A percentile compares a stretch with the other conserved stretches of the same genome.
Conservation (phyloP, 345 rosid genomes). For the Euphorbia tirucalli region DNA sequence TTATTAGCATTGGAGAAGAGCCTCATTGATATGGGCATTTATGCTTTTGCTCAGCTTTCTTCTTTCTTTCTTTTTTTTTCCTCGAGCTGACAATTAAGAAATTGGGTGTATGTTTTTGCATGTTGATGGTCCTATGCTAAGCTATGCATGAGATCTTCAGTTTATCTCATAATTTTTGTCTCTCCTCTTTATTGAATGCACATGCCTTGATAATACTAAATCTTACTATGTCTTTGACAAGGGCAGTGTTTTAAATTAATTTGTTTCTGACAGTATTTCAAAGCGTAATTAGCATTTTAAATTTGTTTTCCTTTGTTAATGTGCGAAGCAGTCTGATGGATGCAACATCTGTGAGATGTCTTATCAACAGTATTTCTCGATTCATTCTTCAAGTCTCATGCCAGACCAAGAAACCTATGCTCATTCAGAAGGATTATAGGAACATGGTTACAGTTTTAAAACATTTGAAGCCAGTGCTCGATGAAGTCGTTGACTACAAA, state of each 20-base stretch:
- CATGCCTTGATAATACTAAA: background rate
- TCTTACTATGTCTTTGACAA: constrained; percentile 6
- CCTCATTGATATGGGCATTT: constrained; percentile 1
- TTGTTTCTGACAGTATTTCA: background rate
- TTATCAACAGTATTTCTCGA: constrained; percentile 80
- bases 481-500: constrained; percentile 62
- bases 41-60: background rate
- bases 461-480: constrained; percentile 75
- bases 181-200: background rate
- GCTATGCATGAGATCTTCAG: background rate
- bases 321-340: constrained; percentile 57
- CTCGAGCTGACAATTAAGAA: background rate
- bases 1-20: constrained; percentile 8
- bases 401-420: constrained; percentile 51
- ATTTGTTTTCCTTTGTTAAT: background rate
- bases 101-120: background rate
- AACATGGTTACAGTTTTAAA: constrained; percentile 54
- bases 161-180: background rate
- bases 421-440: constrained; percentile 56
- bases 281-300: background rate
- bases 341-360: constrained; percentile 51
- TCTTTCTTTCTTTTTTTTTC: background rate
- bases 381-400: constrained; percentile 81
- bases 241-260: background rate
- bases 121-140: background rate